Evolutionary conservation across 1,284 basidiomycete genomes (phyloP).

Genomic region (Agaricales sp.): DNA sequence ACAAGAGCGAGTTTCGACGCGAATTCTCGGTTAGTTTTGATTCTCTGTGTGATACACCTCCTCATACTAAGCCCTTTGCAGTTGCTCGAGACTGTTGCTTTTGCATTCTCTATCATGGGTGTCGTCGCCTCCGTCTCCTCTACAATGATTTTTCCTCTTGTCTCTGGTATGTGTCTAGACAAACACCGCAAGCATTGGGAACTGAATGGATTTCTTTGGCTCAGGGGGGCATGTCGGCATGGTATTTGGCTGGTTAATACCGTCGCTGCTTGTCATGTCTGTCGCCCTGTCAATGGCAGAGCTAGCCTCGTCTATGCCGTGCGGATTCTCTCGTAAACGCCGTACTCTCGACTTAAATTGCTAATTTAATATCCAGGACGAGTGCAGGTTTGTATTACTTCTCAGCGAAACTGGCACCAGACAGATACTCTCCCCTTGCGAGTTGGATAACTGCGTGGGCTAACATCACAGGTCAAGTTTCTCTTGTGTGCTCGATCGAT

Average conservation of each 20-base stretch:
- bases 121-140: conserved; percentile 61
- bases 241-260: conserved; percentile 72
- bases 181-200: background rate
- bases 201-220: background rate
- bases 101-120: conserved; percentile 70
- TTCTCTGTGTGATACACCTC: background rate
- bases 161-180: conserved; percentile 33
- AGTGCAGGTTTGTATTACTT: conserved; percentile 69
- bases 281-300: conserved; percentile 66
- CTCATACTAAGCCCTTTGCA: conserved; percentile 15
- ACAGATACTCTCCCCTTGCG: conserved; percentile 44
- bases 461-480: conserved; percentile 48
- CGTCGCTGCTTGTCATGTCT: conserved; percentile 55
- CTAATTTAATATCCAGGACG: conserved; percentile 28
- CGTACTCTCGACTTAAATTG: conserved; percentile 1
- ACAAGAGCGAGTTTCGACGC: conserved; percentile 66
- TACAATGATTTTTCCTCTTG: conserved; percentile 51
- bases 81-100: conserved; percentile 56
- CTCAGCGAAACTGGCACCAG: conserved; percentile 58
- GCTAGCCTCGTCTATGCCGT: conserved; percentile 69
- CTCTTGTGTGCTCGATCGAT: conserved; percentile 65
- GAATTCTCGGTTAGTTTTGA: conserved; percentile 54
- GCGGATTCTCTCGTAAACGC: conserved; percentile 17
- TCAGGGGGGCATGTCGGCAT: conserved; percentile 66
- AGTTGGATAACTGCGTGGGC: conserved; percentile 72